Evolutionary conservation across 2,329 filamentous ascomycete genomes (phyloP), one percentile per base, ranked within the genome.

Genomic region (Cladosporium phlei): DNA sequence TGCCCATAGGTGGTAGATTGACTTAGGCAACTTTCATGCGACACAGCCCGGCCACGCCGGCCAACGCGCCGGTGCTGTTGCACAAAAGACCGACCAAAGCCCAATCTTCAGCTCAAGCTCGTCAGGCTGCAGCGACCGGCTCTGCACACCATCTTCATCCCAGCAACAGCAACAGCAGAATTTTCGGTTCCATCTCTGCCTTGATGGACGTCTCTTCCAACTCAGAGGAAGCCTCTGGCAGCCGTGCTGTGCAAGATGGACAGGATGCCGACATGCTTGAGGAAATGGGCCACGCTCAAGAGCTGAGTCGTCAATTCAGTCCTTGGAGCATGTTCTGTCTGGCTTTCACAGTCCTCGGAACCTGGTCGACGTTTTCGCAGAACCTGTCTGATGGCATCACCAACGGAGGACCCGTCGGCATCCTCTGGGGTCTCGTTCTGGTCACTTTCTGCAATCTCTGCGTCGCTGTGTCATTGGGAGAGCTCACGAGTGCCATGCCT

Each of bases 361-460:
- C 77, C 4, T 80, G 76, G 69, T 75, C 74, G 0, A 79, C 76
- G 1, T 76, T 79, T 51, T 77, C 77, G 0, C 75, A 79, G 56
- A 71, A 69, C 33, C 63, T 75, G 5, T 67, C 66, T 47, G 75
- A 69, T 49, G 77, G 76, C 5, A 66, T 80, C 27, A 70, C 67
- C n/a, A 77, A 72, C 48, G 76, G 77, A 32, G 77, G 76, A 0
- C 71, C 77, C 0, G 65, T 78, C 10, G 69, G 69, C 27, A 76
- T 79, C 27, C 69, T 79, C 46, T 79, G 76, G 76, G 76, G 76
- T 1, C 63, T 79, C 5, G 61, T 68, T 4, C 66, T 78, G n/a
- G 76, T 78, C 48, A 73, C 73, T 5, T 51, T 62, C 24, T 78
- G 75, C 56, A 48, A 60, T 39, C 47, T 76, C 1, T 78, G 74